These are phyloP conservation scores for Pichia occidentalis DNA, from an alignment of 805 yeast species.

Conservation along the genomic window DNA sequence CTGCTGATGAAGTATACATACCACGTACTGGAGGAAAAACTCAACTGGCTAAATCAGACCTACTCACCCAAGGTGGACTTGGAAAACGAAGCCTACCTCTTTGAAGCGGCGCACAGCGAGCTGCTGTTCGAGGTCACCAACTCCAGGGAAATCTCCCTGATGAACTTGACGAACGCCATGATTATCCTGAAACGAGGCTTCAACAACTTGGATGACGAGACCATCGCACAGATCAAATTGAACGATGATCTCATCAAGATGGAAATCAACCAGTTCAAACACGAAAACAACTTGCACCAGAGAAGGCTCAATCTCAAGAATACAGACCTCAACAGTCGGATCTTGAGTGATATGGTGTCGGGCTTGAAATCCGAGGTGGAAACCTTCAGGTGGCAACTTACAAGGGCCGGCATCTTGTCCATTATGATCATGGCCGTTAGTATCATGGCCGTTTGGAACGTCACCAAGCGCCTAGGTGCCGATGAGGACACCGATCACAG, in stretches of 20 bases:
- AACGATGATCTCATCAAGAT: conserved; percentile 70
- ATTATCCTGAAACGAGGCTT: conserved; percentile 67
- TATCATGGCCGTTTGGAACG: conserved; percentile 46
- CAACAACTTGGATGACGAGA: conserved; percentile 70
- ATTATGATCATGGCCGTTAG: conserved; percentile 59
- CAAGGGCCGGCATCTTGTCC: conserved; percentile 79
- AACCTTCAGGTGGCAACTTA: conserved; percentile 85
- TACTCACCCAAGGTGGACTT: conserved; percentile 57
- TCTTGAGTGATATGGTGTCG: conserved; percentile 72
- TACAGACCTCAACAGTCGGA: conserved; percentile 79
- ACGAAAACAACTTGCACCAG: conserved; percentile 72
- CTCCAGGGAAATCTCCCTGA: conserved; percentile 62
- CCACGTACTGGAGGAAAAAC: conserved; percentile 29
- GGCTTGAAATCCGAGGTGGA: conserved; percentile 85
- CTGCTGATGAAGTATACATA: conserved; percentile 43
- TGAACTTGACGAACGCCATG: conserved; percentile 57
- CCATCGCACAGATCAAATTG: conserved; percentile 47
- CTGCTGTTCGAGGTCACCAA: conserved; percentile 69
- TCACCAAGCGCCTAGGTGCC: conserved; percentile 31
- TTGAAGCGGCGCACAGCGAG: conserved; percentile 90
- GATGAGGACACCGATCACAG: conserved; percentile 23
- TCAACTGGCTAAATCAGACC: conserved; percentile 41
- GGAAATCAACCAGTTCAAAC: conserved; percentile 78
- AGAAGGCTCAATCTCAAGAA: conserved; percentile 60
- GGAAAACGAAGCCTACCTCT: conserved; percentile 82